These are phyloP conservation scores for Candida germanica DNA, from an alignment of 805 yeast genomes.

Conservation along the genomic window DNA sequence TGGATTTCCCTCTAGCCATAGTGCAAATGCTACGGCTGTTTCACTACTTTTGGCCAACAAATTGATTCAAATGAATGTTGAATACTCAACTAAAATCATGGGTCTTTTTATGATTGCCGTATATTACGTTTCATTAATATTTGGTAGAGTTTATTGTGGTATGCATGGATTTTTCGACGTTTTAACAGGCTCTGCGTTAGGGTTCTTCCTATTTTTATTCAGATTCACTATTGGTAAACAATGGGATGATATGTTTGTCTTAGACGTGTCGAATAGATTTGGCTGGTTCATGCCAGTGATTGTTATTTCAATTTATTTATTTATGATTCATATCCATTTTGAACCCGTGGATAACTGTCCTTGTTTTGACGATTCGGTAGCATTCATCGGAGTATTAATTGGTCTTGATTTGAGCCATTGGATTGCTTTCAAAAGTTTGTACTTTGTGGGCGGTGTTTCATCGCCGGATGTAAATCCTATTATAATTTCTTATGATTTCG, in stretches of 20 bases:
- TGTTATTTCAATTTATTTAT: conserved; percentile 41
- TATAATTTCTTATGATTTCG: conserved; percentile 40
- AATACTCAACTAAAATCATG: conserved; percentile 9
- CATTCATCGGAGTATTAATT: conserved; percentile 81
- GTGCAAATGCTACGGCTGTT: conserved; percentile 91
- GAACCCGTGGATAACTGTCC: conserved; percentile 93
- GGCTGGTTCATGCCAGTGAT: conserved; percentile 31
- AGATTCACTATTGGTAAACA: conserved; percentile 38
- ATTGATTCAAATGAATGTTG: conserved; percentile 5
- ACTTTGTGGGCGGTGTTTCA: conserved; percentile 18
- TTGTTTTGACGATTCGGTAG: conserved; percentile 92
- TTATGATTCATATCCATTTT: conserved; percentile 65
- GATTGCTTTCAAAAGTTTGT: conserved; percentile 34
- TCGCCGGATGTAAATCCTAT: conserved; percentile 22
- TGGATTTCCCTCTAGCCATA: conserved; percentile 91
- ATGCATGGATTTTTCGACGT: conserved; percentile 94
- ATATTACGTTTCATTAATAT: conserved; percentile 63
- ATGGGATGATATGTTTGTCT: conserved; percentile 48
- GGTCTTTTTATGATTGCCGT: conserved; percentile 22
- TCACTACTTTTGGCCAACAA: conserved; percentile 42
- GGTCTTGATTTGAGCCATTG: conserved; percentile 72
- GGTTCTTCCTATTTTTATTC: conserved; percentile 48
- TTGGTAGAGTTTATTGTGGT: conserved; percentile 91
- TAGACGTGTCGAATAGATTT: conserved; percentile 16
- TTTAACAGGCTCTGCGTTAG: conserved; percentile 60